These are phyloP conservation scores for Dendryphion nanum DNA, from an alignment of 2,329 filamentous ascomycete species.

Conservation along the genomic window DNA sequence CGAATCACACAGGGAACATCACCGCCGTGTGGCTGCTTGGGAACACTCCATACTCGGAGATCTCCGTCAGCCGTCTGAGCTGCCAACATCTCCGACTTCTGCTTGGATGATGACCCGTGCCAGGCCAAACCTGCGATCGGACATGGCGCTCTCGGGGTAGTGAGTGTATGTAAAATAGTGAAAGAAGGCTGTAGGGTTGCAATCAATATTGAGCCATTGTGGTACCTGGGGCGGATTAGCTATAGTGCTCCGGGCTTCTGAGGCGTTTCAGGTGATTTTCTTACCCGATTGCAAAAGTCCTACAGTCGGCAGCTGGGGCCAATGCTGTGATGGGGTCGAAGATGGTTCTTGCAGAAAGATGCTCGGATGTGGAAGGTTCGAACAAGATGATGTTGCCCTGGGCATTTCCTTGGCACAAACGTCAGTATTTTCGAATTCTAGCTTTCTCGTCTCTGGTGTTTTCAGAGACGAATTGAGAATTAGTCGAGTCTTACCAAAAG, in stretches of 20 bases:
- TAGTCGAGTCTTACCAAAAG: constrained; percentile 91
- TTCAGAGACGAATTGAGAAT: too few relatives aligned
- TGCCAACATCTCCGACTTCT: constrained; percentile 97
- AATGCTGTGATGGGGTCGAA: constrained; percentile 94
- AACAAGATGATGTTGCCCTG: constrained; percentile 94
- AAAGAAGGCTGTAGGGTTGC: constrained; percentile 88
- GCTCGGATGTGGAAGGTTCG: constrained; percentile 88
- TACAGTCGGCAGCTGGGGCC: constrained; percentile 83
- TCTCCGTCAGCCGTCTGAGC: constrained; percentile 91
- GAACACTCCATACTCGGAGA: constrained; percentile 91
- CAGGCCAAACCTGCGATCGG: constrained; percentile 84
- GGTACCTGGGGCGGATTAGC: constrained; percentile 62
- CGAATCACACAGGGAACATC: constrained; percentile 86
- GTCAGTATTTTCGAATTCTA: background rate
- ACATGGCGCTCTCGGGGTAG: constrained; percentile 78
- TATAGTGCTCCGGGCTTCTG: too few relatives aligned
- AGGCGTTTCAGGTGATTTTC: constrained; percentile 18
- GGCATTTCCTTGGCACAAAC: constrained; percentile 65
- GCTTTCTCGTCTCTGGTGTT: too few relatives aligned
- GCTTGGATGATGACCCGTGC: constrained; percentile 94
- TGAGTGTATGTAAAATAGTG: constrained; percentile 89
- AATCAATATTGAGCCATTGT: constrained; percentile 91
- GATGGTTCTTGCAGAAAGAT: constrained; percentile 86
- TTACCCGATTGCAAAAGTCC: constrained; percentile 94
- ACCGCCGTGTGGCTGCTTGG: constrained; percentile 68